Conservation (phyloP, 176 grass and related monocot species). For the Hordeum marinum region DNA sequence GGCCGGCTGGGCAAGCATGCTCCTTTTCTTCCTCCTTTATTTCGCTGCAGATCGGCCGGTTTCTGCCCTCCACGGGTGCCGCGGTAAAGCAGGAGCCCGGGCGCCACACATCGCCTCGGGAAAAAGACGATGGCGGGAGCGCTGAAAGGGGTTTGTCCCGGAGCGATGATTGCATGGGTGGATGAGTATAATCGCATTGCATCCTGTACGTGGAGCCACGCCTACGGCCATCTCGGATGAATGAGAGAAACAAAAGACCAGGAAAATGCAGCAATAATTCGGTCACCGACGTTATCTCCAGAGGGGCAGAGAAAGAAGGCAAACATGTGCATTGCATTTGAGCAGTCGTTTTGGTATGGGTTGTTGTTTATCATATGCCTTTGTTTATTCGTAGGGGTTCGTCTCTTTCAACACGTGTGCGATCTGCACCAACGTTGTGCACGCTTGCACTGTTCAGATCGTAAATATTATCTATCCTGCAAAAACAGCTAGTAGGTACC, state of each 20-base stretch:
- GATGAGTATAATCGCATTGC: not conserved
- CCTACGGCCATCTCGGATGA: too few relatives aligned
- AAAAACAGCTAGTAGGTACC: not conserved
- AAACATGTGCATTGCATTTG: conserved; percentile 1
- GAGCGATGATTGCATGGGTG: conserved; percentile 17
- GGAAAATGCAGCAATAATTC: not conserved
- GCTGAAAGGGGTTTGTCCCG: not conserved
- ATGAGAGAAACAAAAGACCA: not conserved
- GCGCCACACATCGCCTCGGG: conserved; percentile 3
- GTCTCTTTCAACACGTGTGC: not conserved
- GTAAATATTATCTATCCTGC: not conserved
- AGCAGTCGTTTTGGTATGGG: not conserved
- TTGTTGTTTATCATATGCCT: not conserved
- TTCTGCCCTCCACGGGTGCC: conserved; percentile 39
- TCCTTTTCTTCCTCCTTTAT: conserved; percentile 2
- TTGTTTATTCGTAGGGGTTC: too few relatives aligned
- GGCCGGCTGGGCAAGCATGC: not conserved
- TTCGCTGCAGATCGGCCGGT: conserved; percentile 1
- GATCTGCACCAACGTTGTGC: not conserved
- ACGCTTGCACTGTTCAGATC: not conserved
- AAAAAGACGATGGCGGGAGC: not conserved
- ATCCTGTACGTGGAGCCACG: not conserved
- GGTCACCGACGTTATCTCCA: not conserved
- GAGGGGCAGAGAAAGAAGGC: not conserved
- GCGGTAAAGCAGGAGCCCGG: conserved; percentile 23